Percentiles rank a stretch among this genome's conserved stretches.
phyloP scores from a whole-genome alignment of 192 early-diverging fungal genomes.

The Linnemannia exigua region DNA sequence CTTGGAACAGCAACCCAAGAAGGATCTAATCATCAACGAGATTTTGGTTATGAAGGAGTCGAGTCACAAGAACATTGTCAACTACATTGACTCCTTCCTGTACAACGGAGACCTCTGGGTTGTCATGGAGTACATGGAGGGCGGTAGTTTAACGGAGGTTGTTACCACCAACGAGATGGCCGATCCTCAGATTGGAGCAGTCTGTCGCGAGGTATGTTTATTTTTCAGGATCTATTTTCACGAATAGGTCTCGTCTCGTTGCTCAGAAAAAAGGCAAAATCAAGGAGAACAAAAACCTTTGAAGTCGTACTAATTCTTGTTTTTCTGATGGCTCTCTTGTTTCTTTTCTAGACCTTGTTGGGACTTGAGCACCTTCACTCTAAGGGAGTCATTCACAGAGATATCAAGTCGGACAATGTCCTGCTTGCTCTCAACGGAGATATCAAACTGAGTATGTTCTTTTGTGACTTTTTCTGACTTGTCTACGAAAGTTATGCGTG shows the following conservation, averaged over 20 bases:
- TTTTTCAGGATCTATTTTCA: background rate
- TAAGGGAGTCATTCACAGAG: conserved; percentile 84
- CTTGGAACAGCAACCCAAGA: conserved; percentile 94
- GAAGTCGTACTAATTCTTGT: background rate
- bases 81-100: conserved; percentile 86
- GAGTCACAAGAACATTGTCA: conserved; percentile 87
- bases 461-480: conserved; percentile 5
- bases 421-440: conserved; percentile 74
- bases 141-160: conserved; percentile 88
- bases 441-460: conserved; percentile 78
- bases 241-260: background rate
- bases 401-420: conserved; percentile 92
- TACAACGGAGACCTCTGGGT: conserved; percentile 88
- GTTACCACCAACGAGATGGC: conserved; percentile 84
- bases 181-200: conserved; percentile 88
- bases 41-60: conserved; percentile 90
- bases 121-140: conserved; percentile 95
- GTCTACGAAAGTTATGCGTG: background rate
- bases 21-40: conserved; percentile 97
- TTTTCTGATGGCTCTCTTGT: background rate
- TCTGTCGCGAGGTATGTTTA: conserved; percentile 74
- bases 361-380: conserved; percentile 83
- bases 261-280: conserved; percentile 6
- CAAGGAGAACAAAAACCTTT: background rate
- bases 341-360: conserved; percentile 67